Evolutionary conservation across 441 rosid species (phyloP).

Genomic region (Metrosideros polymorpha): DNA sequence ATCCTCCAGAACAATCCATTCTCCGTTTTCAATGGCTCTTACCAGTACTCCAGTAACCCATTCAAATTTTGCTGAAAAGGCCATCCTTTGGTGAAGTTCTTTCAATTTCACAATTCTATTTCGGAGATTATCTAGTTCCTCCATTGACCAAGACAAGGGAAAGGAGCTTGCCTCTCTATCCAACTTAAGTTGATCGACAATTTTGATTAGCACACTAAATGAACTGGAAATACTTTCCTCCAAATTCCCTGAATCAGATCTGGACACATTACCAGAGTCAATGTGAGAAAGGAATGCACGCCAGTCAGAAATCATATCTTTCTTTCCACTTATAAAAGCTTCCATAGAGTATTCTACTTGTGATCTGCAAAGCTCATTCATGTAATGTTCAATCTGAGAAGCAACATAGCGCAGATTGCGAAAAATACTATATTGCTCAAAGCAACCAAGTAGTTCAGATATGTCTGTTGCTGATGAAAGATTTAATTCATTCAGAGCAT

Average conservation of each 20-base stretch:
- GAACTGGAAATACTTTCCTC: constrained; percentile 25
- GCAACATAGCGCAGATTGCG: constrained; percentile 56
- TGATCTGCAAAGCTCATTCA: constrained; percentile 61
- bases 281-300: constrained; percentile 42
- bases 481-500: constrained; percentile 65
- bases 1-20: constrained; percentile 91
- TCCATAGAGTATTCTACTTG: constrained; percentile 39
- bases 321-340: constrained; percentile 28
- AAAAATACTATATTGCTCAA: constrained; percentile 89
- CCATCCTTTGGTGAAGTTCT: constrained; percentile 27
- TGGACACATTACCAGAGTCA: constrained; percentile 26
- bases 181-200: constrained; percentile 39
- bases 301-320: constrained; percentile 56
- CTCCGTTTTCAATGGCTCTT: constrained; percentile 96
- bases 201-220: constrained; percentile 42
- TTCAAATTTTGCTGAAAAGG: constrained; percentile 74
- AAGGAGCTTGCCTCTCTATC: constrained; percentile 30
- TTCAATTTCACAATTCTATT: constrained; percentile 55
- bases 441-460: constrained; percentile 95
- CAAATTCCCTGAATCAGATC: constrained; percentile 20
- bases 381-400: constrained; percentile 53
- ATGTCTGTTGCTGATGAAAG: constrained; percentile 95
- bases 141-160: constrained; percentile 43
- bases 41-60: constrained; percentile 89
- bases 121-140: constrained; percentile 41